Base-by-base conservation (phyloP, 2,329 filamentous ascomycete genomes). In the Penicillium sclerotigenum region DNA sequence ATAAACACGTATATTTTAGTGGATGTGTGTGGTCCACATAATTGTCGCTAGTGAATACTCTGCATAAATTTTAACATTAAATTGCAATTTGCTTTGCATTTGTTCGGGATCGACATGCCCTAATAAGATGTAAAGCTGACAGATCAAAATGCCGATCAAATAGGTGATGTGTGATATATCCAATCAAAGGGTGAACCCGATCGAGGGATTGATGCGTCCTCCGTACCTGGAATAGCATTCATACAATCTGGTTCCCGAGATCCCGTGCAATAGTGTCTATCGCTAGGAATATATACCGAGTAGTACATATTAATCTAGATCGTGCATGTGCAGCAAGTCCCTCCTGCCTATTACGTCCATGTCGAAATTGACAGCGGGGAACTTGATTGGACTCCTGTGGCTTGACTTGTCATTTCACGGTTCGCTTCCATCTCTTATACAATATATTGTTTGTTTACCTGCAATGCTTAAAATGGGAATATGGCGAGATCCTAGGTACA, bases 171-270 rank as follows among this genome's bases (percentile, higher is more conserved):
- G 37, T 42, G n/a, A 36, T 33, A 16, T 10, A n/a, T 53, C 20
- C n/a, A 37, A 29, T 41, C 13, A 38, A 38, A 16, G 16, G 6
- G 22, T 28, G 5, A 13, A 16, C 22, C 29, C 28, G 24, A 26
- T 40, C 26, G 13, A 8, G 16, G 16, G n/a, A 7, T 16, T n/a
- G 22, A n/a, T n/a, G n/a, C n/a, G n/a, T n/a, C n/a, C n/a, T n/a
- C n/a, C n/a, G 5, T 18, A 29, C 24, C 16, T n/a, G 29, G 29
- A 16, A 34, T 49, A 55, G 37, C 11, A 41, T 49, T 18, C 13
- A 28, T 13, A 57, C 42, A 52, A 56, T 59, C 57, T 61, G 16
- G 24, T 34, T 56, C 49, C 60, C 59, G 57, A 49, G 52, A 52
- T 60, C 52, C 50, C 55, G 54, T 48, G n/a, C 22, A 11, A 16